A percentile compares a stretch with the other conserved stretches of the same genome.
phyloP scores from a whole-genome alignment of 2,329 filamentous ascomycete species.

The Colletotrichum viniferum region DNA sequence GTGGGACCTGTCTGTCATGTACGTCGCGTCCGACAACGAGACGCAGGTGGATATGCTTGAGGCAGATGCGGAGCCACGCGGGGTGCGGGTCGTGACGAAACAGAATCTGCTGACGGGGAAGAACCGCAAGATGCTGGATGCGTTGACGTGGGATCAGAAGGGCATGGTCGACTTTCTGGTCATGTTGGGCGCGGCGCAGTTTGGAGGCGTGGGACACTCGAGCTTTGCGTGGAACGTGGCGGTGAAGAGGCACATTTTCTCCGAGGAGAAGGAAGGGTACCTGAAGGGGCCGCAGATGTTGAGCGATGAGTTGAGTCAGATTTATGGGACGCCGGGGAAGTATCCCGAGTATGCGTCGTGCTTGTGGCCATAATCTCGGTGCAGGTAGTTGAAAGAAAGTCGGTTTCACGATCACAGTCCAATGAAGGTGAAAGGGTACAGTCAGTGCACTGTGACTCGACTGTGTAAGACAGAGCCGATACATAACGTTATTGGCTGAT shows the following conservation, averaged over 20 bases:
- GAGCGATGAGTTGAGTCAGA: neutral
- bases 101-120: slow-evolving; percentile 27
- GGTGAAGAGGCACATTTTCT: slow-evolving; percentile 29
- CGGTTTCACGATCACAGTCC: neutral
- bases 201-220: slow-evolving; percentile 35
- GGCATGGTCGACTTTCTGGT: slow-evolving; percentile 35
- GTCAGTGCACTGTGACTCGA: neutral
- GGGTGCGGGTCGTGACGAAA: slow-evolving; percentile 33
- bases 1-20: slow-evolving; percentile 27
- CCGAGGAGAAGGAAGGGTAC: neutral
- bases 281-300: neutral
- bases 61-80: neutral
- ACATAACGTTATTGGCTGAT: neutral
- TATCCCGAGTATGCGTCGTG: slow-evolving; percentile 2
- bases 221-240: slow-evolving; percentile 38
- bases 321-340: neutral
- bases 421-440: neutral
- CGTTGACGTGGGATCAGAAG: slow-evolving; percentile 35
- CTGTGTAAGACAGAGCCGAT: neutral
- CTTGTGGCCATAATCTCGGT: neutral
- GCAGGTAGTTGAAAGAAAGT: neutral
- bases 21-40: slow-evolving; percentile 32
- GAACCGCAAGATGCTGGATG: slow-evolving; percentile 21
- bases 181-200: slow-evolving; percentile 34
- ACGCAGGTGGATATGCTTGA: slow-evolving; percentile 24